phyloP scores from a whole-genome alignment of 139 green algal genomes.

The Chlorella sorokiniana region DNA sequence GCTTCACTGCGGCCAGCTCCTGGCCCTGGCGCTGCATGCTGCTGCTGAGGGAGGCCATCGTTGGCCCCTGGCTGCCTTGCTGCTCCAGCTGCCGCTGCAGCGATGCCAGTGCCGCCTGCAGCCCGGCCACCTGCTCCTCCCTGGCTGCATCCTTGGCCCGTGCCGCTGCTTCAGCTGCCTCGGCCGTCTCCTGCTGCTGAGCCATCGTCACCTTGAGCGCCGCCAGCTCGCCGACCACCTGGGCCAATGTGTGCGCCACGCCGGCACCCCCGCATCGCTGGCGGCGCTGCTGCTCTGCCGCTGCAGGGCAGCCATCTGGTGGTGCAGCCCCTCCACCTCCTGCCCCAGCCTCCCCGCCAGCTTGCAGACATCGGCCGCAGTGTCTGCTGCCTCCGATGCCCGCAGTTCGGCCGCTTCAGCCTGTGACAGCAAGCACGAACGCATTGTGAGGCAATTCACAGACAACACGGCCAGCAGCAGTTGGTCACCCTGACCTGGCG shows the following conservation, averaged over 20 bases:
- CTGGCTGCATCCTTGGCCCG: too few relatives aligned
- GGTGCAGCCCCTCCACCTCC: not conserved
- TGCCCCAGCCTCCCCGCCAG: not conserved
- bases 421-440: not conserved
- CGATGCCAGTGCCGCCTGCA: not conserved
- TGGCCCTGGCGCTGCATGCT: too few relatives aligned
- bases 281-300: too few relatives aligned
- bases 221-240: not conserved
- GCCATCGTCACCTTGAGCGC: not conserved
- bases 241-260: not conserved
- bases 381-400: conserved; percentile 4
- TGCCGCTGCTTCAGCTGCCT: not conserved
- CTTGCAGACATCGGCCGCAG: not conserved
- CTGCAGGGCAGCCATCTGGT: conserved; percentile 1
- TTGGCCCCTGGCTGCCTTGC: not conserved
- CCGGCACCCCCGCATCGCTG: too few relatives aligned
- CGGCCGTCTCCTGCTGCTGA: not conserved
- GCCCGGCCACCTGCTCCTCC: not conserved
- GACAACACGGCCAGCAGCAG: too few relatives aligned
- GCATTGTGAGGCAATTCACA: too few relatives aligned
- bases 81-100: conserved; percentile 14
- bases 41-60: too few relatives aligned
- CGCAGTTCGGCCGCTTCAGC: conserved; percentile 11
- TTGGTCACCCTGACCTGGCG: too few relatives aligned
- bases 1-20: too few relatives aligned